Evolutionary conservation across 2,329 filamentous ascomycete species (phyloP), one percentile per base, ranked within the genome.

Genomic region (Biscogniauxia sp.): DNA sequence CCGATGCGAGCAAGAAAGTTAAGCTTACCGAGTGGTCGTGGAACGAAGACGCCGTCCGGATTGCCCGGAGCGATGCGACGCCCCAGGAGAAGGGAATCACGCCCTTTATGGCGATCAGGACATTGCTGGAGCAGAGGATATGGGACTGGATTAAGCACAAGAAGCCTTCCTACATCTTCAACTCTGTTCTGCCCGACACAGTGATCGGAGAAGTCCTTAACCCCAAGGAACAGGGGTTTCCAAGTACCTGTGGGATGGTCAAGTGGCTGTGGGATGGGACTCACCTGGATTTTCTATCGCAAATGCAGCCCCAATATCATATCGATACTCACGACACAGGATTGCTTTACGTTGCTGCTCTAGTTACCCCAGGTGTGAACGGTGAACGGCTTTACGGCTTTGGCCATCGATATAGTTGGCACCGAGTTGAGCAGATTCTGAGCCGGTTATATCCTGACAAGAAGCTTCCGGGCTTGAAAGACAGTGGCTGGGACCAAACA

Each of bases 221-320:
- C 45, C 68, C 72, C 9, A 54, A 64, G 55, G 61, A 71, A 23
- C 74, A 75, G 58, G 65, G 69, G 0, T 56, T 70, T 55, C 63
- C 66, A n/a, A 74, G 70, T 53, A 75, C 74, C 1, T 72, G 69
- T 2, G 73, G 73, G 1, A 67, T 75, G 66, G 71, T 74, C 55
- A 68, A 69, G 19, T 68, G 60, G 62, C 62, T 76, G n/a, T 71
- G 68, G 62, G 67, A 73, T 17, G 69, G 70, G 11, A 55, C 57
- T 8, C 64, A 65, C 20, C 50, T 70, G 9, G 62, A 66, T 3
- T 23, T 68, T 19, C 51, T 74, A n/a, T 51, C 59, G 2, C 56
- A 28, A 9, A 23, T 74, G 19, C 61, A 62, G 17, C 65, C 73
- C 52, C 73, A 76, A 65, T 74, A 72, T 67, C 69, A 69, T 49